These are phyloP conservation scores for Phytopythium mirpurense DNA, from an alignment of 352 stramenopile species.

Conservation along the genomic window DNA sequence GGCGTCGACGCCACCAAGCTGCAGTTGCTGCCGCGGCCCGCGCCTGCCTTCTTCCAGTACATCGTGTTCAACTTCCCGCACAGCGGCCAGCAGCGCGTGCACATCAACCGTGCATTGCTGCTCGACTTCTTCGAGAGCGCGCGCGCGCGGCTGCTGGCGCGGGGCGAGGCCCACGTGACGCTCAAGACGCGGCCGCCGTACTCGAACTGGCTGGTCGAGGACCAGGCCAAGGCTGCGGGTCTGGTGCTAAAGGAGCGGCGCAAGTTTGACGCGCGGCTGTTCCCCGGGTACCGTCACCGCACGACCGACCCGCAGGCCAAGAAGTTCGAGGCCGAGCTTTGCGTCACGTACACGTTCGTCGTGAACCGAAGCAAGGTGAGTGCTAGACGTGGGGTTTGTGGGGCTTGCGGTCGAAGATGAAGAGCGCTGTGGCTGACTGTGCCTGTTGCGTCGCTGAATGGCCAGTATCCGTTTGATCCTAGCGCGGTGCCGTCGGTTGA, in stretches of 20 bases:
- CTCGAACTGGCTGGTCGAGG: slow-evolving; percentile 85
- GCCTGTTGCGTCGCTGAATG: neutral
- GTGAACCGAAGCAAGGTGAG: slow-evolving; percentile 73
- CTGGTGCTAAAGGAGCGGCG: slow-evolving; percentile 77
- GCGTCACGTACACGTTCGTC: slow-evolving; percentile 84
- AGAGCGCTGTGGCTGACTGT: neutral
- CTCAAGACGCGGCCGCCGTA: slow-evolving; percentile 85
- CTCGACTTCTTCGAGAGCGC: slow-evolving; percentile 84
- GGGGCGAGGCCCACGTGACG: slow-evolving; percentile 78
- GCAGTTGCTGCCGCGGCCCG: slow-evolving; percentile 28
- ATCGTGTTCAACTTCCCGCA: slow-evolving; percentile 90
- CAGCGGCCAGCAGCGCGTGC: slow-evolving; percentile 82
- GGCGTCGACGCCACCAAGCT: slow-evolving; percentile 83
- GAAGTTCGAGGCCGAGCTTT: slow-evolving; percentile 77
- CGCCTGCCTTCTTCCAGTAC: slow-evolving; percentile 61
- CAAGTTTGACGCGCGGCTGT: slow-evolving; percentile 65
- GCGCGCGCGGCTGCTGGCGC: slow-evolving; percentile 38
- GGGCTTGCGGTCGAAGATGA: neutral
- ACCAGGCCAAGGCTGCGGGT: slow-evolving; percentile 60
- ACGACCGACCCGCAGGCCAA: slow-evolving; percentile 85
- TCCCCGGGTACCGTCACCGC: slow-evolving; percentile 83
- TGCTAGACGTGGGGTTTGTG: neutral
- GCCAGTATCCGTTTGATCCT: slow-evolving; percentile 29
- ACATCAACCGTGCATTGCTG: slow-evolving; percentile 80
- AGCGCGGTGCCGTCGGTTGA: slow-evolving; percentile 9